A percentile compares a stretch with the other conserved stretches of the same genome.
These are phyloP conservation scores for Aleurites moluccanus DNA, from an alignment of 441 rosid genomes.

Conservation along the genomic window DNA sequence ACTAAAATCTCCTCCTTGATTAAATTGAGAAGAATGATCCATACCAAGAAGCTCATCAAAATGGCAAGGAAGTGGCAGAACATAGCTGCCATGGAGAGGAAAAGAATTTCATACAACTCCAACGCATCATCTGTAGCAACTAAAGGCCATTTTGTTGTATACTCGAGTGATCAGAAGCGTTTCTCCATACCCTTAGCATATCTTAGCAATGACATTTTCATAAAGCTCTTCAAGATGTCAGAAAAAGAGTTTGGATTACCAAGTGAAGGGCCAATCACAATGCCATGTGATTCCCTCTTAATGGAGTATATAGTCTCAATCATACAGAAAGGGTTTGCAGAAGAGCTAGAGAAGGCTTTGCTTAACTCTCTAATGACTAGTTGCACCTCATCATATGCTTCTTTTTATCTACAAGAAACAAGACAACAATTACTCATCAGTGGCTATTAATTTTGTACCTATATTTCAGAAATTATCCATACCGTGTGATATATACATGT, in stretches of 20 bases:
- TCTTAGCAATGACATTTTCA: slow-evolving; percentile 2
- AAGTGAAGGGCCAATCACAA: slow-evolving; percentile 2
- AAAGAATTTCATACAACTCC: background rate
- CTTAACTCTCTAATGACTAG: background rate
- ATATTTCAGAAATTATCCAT: too few species aligned
- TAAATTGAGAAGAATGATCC: background rate
- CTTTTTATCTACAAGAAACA: background rate
- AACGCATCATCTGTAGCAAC: background rate
- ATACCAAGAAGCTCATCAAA: slow-evolving; percentile 5
- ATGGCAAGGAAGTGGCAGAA: slow-evolving; percentile 9
- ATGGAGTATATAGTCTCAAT: slow-evolving; percentile 12
- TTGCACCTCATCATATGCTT: background rate
- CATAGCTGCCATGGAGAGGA: background rate
- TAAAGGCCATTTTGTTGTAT: slow-evolving; percentile 7
- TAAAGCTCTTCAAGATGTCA: slow-evolving; percentile 4
- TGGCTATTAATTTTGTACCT: background rate
- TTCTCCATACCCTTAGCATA: background rate
- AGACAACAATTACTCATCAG: background rate
- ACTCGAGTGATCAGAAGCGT: background rate
- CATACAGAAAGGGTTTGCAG: background rate
- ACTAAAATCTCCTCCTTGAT: background rate
- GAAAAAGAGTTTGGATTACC: slow-evolving; percentile 13
- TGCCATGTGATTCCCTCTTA: slow-evolving; percentile 8
- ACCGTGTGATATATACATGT: too few species aligned
- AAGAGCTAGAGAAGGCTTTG: slow-evolving; percentile 9